Base-by-base conservation (phyloP, 202 grass and related monocot genomes). In the Digitaria exilis region DNA sequence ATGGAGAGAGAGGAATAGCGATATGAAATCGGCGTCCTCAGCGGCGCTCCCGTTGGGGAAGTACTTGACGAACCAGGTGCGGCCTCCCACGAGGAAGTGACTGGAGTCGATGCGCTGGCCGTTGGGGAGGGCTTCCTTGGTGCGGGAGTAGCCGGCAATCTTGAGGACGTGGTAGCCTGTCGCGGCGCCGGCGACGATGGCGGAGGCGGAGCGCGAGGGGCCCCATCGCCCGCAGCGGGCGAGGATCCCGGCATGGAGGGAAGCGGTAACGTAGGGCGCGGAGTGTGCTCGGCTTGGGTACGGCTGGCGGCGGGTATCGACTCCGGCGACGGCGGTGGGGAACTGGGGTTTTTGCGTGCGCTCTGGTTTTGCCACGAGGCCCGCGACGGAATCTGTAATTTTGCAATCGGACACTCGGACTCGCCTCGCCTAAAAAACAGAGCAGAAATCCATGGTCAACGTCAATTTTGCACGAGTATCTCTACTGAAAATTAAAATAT, bases 151-250 rank as follows among this genome's bases (percentile, higher is more conserved):
- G 52, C 21, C 52, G 21, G n/a, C 28, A 11, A 73, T 32, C 31
- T 74, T 74, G 49, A 74, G 71, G 4, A 74, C 71, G 49, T 74
- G 71, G 49, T 55, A 37, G 19, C 71, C 49, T 18, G 11, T 74
- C 30, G 37, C 18, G 19, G 49, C 30, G 30, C 30, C 48, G 0
- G 48, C 12, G 22, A 69, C 13, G 13, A 69, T 69, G 41, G 66
- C 41, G 66, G 41, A 34, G 5, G 29, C 49, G 30, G 71, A 74
- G 28, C 70, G 46, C 45, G 17, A 73, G 17, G 4, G 46, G 8
- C 0, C 9, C 69, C 46, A 2, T 34, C 29, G 70, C 9, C 18
- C 9, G 70, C 29, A 18, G 46, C 45, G 17, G 44, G 17, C 2
- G 70, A 29, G 1, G 67, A 25, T 6, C 3, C 15, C 6, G 42